Evolutionary conservation across 2,329 filamentous ascomycete genomes (phyloP).

Genomic region (Pseudocercospora crystallina): DNA sequence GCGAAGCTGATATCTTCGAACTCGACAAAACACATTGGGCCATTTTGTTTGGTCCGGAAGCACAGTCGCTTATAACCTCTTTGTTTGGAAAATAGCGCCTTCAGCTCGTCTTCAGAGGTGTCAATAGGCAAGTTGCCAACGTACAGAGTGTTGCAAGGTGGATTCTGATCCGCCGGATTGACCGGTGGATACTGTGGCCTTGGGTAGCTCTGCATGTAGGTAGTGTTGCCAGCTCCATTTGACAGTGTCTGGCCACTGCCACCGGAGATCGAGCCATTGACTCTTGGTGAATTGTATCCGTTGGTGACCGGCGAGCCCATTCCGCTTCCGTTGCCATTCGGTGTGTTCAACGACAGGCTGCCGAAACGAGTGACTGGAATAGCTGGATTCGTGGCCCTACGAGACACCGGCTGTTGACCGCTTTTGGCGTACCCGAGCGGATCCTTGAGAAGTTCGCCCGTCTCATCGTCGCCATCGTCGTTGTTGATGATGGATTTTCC

Average conservation of each 20-base stretch:
- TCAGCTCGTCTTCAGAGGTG: conserved; percentile 92
- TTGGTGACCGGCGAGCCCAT: conserved; percentile 58
- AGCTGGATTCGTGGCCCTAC: conserved; percentile 68
- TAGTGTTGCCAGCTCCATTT: conserved; percentile 34
- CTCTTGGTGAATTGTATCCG: conserved; percentile 51
- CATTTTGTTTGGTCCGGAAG: conserved; percentile 91
- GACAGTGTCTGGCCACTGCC: conserved; percentile 41
- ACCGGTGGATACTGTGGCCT: conserved; percentile 75
- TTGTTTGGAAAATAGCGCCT: conserved; percentile 87
- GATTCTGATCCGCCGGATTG: conserved; percentile 94
- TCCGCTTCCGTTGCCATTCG: conserved; percentile 37
- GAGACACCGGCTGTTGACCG: conserved; percentile 52
- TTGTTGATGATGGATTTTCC: conserved; percentile 73
- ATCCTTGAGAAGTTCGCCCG: conserved; percentile 69
- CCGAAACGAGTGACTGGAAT: conserved; percentile 69
- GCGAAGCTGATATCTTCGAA: conserved; percentile 93
- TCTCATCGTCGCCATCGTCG: conserved; percentile 69
- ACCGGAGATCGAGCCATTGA: conserved; percentile 50
- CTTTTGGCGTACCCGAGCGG: conserved; percentile 73
- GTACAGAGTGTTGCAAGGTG: conserved; percentile 95
- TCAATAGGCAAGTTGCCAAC: conserved; percentile 94
- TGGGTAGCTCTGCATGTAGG: conserved; percentile 60
- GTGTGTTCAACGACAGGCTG: conserved; percentile 71
- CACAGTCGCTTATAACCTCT: conserved; percentile 93
- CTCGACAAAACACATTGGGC: conserved; percentile 98